Conservation (phyloP, 305 asterid genomes). For the Solanum hybrid region DNA sequence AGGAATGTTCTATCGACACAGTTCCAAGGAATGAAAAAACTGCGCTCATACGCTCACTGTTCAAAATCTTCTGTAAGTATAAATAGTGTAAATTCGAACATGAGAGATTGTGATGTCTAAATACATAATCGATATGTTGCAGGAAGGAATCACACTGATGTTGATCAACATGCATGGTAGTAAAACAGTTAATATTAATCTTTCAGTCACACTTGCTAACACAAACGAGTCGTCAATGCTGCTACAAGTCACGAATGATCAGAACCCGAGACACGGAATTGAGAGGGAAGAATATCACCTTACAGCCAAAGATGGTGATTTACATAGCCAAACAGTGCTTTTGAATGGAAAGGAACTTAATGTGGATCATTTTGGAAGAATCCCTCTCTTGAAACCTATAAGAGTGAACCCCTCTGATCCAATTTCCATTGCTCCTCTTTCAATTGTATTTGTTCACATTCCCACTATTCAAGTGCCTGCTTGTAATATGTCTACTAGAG, state of each 20-base stretch:
- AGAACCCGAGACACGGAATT: neutral
- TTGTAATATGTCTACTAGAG: slow-evolving; percentile 15
- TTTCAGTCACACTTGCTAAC: slow-evolving; percentile 6
- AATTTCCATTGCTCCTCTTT: slow-evolving; percentile 51
- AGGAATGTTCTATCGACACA: slow-evolving; percentile 48
- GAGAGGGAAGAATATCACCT: slow-evolving; percentile 69
- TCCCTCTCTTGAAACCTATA: slow-evolving; percentile 54
- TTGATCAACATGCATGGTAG: slow-evolving; percentile 64
- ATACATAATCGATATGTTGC: slow-evolving; percentile 2
- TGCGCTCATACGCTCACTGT: slow-evolving; percentile 78
- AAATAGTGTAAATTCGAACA: neutral
- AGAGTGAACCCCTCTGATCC: slow-evolving; percentile 31
- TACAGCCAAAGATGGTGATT: slow-evolving; percentile 57
- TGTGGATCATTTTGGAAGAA: slow-evolving; percentile 42
- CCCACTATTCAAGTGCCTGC: slow-evolving; percentile 49
- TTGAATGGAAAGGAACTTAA: slow-evolving; percentile 51
- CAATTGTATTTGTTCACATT: slow-evolving; percentile 57
- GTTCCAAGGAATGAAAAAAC: slow-evolving; percentile 38
- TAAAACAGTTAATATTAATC: slow-evolving; percentile 33
- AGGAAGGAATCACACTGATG: slow-evolving; percentile 70
- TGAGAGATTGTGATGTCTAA: neutral
- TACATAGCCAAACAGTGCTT: slow-evolving; percentile 66
- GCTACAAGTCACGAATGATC: neutral
- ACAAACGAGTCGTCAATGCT: neutral
- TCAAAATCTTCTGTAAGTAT: slow-evolving; percentile 57